Evolutionary conservation across 768 basidiomycete species (phyloP), one percentile per base, ranked within the genome.

Genomic region (Termitomyces sp.): DNA sequence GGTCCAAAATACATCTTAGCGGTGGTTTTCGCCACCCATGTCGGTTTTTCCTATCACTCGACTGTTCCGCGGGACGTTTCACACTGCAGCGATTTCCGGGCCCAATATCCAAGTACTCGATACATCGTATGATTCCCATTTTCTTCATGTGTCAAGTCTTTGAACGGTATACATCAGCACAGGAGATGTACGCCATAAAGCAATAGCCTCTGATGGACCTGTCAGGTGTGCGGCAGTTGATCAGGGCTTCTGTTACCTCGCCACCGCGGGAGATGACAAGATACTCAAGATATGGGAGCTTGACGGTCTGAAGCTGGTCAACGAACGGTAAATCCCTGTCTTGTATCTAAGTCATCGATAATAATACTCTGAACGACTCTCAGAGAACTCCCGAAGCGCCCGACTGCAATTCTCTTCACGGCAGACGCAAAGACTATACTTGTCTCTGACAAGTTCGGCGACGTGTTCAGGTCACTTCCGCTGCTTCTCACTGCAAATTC

Each of bases 381-480:
- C 54, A 94, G 95, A 46, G 87, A 90, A 59, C 76, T 95, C 2
- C 86, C 90, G 0, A 98, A 98, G 72, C 87, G 87, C 58, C 85
- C 92, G 0, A 94, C 92, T 0, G 76, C 76, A 1, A 67, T 97
- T 27, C 68, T 72, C 0, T 85, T 97, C 63, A 85, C 87, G 0
- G 72, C 67, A 5, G 78, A 86, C 44, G 80, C 79, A 0, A 72
- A 82, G 59, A 84, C 80, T 0, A 85, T 99, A 58, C 69, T 98
- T 2, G 84, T 92, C 13, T 84, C 92, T 2, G 96, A 99, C 72
- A 98, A 97, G 71, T 95, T 97, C 61, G 96, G 96, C 0, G 96
- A 98, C 67, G 81, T 96, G 41, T 96, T 94, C 73, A 84, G 84
- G 92, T 89, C 50, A 27, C n/a, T 41, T 20, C 10, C 9, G 18